A percentile compares a stretch with the other conserved stretches of the same genome.
Conservation (phyloP, 75 land plant species). For the Selaginella tamariscina region DNA sequence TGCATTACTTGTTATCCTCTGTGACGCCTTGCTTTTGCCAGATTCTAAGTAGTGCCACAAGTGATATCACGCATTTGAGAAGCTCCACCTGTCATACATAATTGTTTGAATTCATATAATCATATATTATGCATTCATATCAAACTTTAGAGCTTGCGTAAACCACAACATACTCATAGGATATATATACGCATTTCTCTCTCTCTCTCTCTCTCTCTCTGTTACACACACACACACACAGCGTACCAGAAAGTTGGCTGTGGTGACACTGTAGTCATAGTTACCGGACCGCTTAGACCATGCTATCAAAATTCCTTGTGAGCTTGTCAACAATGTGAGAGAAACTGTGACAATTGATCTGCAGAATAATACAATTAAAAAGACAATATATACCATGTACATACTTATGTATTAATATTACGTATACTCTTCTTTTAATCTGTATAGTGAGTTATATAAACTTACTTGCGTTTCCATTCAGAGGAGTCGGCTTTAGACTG, state of each 20-base stretch:
- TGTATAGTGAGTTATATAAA: no score
- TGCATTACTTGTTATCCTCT: conserved; percentile 60
- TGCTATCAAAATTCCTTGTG: conserved; percentile 74
- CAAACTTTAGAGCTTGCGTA: not conserved
- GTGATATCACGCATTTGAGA: conserved; percentile 66
- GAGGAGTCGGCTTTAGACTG: no score
- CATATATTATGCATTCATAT: no score
- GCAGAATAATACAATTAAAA: not conserved
- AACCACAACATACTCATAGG: not conserved
- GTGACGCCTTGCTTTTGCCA: conserved; percentile 75
- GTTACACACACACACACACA: no score
- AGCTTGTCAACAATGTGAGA: conserved; percentile 72
- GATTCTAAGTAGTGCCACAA: conserved; percentile 42
- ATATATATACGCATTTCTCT: no score
- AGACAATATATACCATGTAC: no score
- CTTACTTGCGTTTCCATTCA: no score
- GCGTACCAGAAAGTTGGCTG: conserved; percentile 69
- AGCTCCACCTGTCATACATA: conserved; percentile 49
- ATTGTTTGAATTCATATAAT: not conserved
- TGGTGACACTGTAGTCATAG: conserved; percentile 81
- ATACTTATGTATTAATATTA: no score
- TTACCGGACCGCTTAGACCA: conserved; percentile 81
- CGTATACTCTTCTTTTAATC: no score
- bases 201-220: no score
- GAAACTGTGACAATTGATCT: conserved; percentile 68